Evolutionary conservation across 495 filamentous ascomycete genomes (phyloP).

Genomic region (Podospora conica): DNA sequence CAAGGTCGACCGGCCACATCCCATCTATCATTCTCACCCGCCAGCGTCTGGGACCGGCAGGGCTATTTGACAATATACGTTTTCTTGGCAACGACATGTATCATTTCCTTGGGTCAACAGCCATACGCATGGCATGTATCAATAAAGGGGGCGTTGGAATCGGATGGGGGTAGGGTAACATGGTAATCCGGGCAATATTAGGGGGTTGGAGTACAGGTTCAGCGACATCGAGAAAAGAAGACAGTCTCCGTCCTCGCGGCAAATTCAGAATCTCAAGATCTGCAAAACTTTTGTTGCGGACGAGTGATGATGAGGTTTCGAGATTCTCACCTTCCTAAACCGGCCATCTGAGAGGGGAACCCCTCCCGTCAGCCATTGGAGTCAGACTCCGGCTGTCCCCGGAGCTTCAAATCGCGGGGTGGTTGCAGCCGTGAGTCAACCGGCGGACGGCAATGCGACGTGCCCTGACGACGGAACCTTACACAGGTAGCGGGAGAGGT

Average conservation of each 20-base stretch:
- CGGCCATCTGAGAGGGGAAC: not conserved
- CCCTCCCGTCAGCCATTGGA: not conserved
- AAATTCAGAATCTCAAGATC: not conserved
- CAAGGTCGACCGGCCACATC: slow-evolving; percentile 2
- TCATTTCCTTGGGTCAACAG: not conserved
- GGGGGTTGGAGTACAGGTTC: not conserved
- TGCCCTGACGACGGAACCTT: not conserved
- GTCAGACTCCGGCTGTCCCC: not conserved
- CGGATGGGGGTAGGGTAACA: not conserved
- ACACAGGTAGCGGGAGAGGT: no score
- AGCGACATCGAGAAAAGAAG: not conserved
- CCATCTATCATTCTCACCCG: not conserved
- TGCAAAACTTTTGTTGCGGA: not conserved
- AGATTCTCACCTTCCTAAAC: not conserved
- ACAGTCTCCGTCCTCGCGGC: not conserved
- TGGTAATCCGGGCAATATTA: not conserved
- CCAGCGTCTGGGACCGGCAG: not conserved
- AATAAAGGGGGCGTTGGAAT: not conserved
- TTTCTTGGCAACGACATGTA: not conserved
- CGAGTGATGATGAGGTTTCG: not conserved
- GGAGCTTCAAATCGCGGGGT: no score
- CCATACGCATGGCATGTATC: not conserved
- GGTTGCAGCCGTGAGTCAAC: not conserved
- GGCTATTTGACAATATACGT: not conserved
- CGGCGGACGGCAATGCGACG: not conserved